Evolutionary conservation across 2,329 filamentous ascomycete genomes (phyloP), one percentile per base, ranked within the genome.

Genomic region (Epicoccum nigrum): DNA sequence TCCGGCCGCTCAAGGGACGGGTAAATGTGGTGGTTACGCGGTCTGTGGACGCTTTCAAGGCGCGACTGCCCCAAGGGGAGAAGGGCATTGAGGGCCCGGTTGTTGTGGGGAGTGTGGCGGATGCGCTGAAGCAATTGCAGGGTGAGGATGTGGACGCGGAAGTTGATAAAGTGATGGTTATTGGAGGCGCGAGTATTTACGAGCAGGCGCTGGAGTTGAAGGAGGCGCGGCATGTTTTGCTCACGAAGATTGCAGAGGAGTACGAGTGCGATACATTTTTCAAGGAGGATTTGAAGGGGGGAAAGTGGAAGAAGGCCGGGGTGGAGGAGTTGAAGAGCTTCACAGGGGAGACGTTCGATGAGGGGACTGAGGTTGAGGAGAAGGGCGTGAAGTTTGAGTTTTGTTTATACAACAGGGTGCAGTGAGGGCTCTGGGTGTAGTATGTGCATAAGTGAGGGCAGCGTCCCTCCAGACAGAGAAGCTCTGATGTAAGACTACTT

Each of bases 101-200:
- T 1, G 74, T 90, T 2, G 81, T 83, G 42, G 81, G 74, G 1
- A 86, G 86, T 9, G 71, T 91, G 4, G 5, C 51, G 7, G 61
- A 63, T 31, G 63, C 59, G 7, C n/a, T 61, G 8, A 84, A 47
- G 75, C 78, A 41, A 86, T 86, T 3, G 60, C 90, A 19, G 34
- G 4, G 40, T 27, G 19, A 17, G 0, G 31, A 41, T 11, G 20
- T 23, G 8, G 37, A 39, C 17, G 21, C 46, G 1, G 46, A 59
- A 11, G 41, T 65, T 1, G 60, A 62, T 3, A 53, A 57, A 8
- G 81, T 91, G 3, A 97, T 92, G 73, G 83, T 97, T 34, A 97
- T 99, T 64, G 94, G 94, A 19, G 94, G 94, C 4, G 89, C 86
- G 48, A 88, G 92, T 76, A 87, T 97, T 59, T 99, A 97, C 74